phyloP scores from a whole-genome alignment of 1,284 basidiomycete genomes.

The Pseudozyma hubeiensis region DNA sequence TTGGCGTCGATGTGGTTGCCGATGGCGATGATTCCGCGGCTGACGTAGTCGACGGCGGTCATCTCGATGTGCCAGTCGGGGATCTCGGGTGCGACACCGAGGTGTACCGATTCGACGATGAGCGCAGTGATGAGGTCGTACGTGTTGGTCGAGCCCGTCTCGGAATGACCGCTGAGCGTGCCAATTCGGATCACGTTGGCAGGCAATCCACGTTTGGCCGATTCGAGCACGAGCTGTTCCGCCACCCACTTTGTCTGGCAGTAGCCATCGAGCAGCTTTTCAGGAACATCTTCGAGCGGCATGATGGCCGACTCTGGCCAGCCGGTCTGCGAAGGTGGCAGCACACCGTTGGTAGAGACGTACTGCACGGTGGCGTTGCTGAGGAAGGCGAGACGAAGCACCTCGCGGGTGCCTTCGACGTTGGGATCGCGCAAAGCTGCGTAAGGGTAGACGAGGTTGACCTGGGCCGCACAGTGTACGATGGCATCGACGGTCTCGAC shows the following conservation, averaged over 20 bases:
- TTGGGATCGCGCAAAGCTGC: constrained; percentile 67
- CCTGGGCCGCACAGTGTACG: constrained; percentile 67
- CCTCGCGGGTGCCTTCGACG: constrained; percentile 68
- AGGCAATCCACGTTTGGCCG: constrained; percentile 62
- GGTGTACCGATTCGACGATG: constrained; percentile 66
- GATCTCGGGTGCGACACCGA: constrained; percentile 63
- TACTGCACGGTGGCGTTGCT: constrained; percentile 67
- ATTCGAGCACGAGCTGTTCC: constrained; percentile 66
- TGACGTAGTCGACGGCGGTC: constrained; percentile 67
- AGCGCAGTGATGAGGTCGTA: constrained; percentile 66
- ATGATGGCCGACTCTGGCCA: constrained; percentile 62
- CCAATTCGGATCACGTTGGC: constrained; percentile 68
- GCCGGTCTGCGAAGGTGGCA: constrained; percentile 62
- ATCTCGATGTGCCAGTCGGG: constrained; percentile 65
- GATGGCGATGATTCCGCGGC: constrained; percentile 62
- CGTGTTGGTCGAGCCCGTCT: constrained; percentile 65
- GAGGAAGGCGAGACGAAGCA: constrained; percentile 67
- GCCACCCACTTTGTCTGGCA: constrained; percentile 70
- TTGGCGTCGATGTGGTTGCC: constrained; percentile 52
- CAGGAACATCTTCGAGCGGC: constrained; percentile 62
- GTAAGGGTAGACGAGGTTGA: constrained; percentile 69
- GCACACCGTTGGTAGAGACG: constrained; percentile 69
- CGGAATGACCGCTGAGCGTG: constrained; percentile 65
- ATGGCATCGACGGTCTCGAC: constrained; percentile 62
- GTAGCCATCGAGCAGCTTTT: constrained; percentile 68